These are phyloP conservation scores for Drechslera avenae DNA, from an alignment of 2,329 filamentous ascomycete genomes.

Conservation along the genomic window DNA sequence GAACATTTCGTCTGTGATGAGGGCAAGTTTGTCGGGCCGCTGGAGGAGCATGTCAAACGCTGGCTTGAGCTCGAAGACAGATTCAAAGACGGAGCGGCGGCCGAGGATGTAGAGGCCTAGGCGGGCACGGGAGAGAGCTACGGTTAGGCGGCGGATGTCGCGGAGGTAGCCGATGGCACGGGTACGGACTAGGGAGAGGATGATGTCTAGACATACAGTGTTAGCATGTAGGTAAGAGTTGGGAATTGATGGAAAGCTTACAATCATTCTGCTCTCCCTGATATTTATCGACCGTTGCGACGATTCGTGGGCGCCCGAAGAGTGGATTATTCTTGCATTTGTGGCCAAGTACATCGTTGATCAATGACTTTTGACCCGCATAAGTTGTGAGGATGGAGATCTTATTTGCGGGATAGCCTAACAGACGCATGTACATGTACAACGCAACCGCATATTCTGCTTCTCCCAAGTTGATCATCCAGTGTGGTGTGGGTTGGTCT, in stretches of 20 bases:
- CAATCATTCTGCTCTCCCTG: conserved; percentile 99
- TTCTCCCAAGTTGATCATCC: conserved; percentile 94
- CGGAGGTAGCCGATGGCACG: conserved; percentile 88
- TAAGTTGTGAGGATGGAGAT: conserved; percentile 94
- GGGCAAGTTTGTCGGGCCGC: conserved; percentile 78
- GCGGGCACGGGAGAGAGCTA: conserved; percentile 89
- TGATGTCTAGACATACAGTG: conserved; percentile 67
- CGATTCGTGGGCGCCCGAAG: conserved; percentile 86
- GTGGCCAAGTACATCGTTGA: conserved; percentile 82
- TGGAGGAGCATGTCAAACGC: conserved; percentile 80
- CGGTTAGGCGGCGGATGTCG: conserved; percentile 90
- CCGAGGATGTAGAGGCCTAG: conserved; percentile 92
- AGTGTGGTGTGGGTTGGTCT: conserved; percentile 87
- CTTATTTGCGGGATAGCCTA: conserved; percentile 83
- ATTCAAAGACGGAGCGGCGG: conserved; percentile 84
- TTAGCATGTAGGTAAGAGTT: conserved; percentile 10
- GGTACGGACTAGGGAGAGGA: conserved; percentile 89
- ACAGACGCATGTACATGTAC: conserved; percentile 94
- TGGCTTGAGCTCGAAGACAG: conserved; percentile 82
- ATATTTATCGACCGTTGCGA: conserved; percentile 97
- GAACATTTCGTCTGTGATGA: conserved; percentile 87
- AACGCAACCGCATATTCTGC: conserved; percentile 96
- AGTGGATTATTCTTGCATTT: conserved; percentile 81
- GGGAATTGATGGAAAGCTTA: conserved; percentile 59
- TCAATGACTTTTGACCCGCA: conserved; percentile 85